Percentiles rank a stretch among this genome's conserved stretches.
phyloP scores from a whole-genome alignment of 805 yeast species.

The Scheffersomyces spartinae region DNA sequence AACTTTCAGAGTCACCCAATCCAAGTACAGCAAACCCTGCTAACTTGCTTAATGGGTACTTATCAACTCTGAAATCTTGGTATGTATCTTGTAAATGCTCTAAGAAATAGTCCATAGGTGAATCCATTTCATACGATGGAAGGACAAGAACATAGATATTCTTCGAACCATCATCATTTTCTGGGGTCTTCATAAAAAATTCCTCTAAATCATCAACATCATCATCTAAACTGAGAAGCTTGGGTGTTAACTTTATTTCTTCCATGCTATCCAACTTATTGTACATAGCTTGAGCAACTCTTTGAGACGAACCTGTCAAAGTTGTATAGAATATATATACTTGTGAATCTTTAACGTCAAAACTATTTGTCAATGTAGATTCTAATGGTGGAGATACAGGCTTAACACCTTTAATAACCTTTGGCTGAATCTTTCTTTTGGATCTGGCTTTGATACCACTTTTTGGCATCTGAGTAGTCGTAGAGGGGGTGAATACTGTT shows the following conservation, averaged over 20 bases:
- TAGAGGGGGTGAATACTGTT: slow-evolving; percentile 14
- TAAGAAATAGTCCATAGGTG: slow-evolving; percentile 80
- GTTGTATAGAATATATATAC: slow-evolving; percentile 71
- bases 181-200: slow-evolving; percentile 60
- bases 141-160: slow-evolving; percentile 60
- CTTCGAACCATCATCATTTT: slow-evolving; percentile 14
- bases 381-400: slow-evolving; percentile 11
- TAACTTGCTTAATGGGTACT: slow-evolving; percentile 57
- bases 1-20: slow-evolving; percentile 76
- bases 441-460: slow-evolving; percentile 8
- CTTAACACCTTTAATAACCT: slow-evolving; percentile 28
- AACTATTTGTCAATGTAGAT: slow-evolving; percentile 28
- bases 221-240: slow-evolving; percentile 62
- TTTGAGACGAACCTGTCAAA: slow-evolving; percentile 70
- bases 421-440: slow-evolving; percentile 30
- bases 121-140: slow-evolving; percentile 88
- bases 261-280: slow-evolving; percentile 20
- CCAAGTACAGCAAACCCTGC: slow-evolving; percentile 82
- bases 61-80: slow-evolving; percentile 78
- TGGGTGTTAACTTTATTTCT: slow-evolving; percentile 27
- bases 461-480: slow-evolving; percentile 9
- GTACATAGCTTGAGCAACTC: slow-evolving; percentile 47
- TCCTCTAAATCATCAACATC: slow-evolving; percentile 75
- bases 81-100: slow-evolving; percentile 72
- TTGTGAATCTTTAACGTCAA: slow-evolving; percentile 39